Evolutionary conservation across 2,329 filamentous ascomycete species (phyloP).

Genomic region (Salinomyces thailandicus): DNA sequence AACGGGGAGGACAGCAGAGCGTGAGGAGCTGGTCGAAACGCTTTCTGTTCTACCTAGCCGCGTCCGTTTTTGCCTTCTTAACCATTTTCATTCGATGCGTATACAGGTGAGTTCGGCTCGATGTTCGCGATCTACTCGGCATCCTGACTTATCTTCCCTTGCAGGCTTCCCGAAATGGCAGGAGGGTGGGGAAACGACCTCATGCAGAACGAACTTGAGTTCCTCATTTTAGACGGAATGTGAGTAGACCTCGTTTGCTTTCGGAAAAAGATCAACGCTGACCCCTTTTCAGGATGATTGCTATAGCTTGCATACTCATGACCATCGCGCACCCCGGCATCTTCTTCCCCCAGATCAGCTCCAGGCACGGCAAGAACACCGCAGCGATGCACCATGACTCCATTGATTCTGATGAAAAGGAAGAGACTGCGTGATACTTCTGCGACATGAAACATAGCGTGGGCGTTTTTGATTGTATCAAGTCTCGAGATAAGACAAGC

Average conservation of each 20-base stretch:
- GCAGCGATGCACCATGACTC: no score
- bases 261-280: no score
- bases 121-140: not conserved
- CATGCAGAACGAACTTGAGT: conserved; percentile 39
- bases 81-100: conserved; percentile 55
- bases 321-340: conserved; percentile 37
- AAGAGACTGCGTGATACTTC: no score
- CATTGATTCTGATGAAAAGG: no score
- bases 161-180: conserved; percentile 40
- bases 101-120: conserved; percentile 38
- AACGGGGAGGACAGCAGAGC: conserved; percentile 7
- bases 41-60: conserved; percentile 47
- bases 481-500: no score
- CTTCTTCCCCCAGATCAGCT: conserved; percentile 28
- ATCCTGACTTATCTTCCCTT: no score
- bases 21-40: conserved; percentile 22
- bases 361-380: conserved; percentile 2
- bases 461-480: no score
- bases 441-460: no score
- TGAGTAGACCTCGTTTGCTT: no score
- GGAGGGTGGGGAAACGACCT: conserved; percentile 39
- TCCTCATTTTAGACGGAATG: conserved; percentile 40
- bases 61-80: conserved; percentile 48
- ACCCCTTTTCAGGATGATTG: conserved; percentile 35
- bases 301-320: conserved; percentile 30